Evolutionary conservation across 192 early-diverging fungal genomes (phyloP), one percentile per base, ranked within the genome.

Genomic region (Haplosporangium gracile): DNA sequence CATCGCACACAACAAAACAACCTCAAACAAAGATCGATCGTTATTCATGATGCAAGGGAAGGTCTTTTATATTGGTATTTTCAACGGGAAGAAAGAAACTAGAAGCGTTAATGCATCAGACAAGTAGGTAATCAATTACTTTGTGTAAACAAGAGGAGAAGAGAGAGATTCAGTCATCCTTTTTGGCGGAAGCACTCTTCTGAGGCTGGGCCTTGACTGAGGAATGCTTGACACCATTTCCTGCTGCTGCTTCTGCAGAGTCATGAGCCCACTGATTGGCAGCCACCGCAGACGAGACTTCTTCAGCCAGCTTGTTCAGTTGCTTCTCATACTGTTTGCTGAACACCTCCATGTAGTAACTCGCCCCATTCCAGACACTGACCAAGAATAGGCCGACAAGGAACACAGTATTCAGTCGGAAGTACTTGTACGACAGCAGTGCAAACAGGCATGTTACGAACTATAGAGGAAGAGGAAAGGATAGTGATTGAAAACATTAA

Each of bases 321-420:
- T 86, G 84, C 47, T 73, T 73, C 68, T 86, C 84, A 60, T 95
- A 95, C 49, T 91, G 85, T 63, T 89, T 88, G 53, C 89, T 90
- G 78, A 95, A 95, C 0, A 95, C 93, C 49, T 95, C 94, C 84
- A 95, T 93, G 86, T 95, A 95, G 60, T 93, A 95, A 55, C 88
- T 88, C 5, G 93, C 93, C 5, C 94, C 94, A 68, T 95, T 95
- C 89, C 90, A 94, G 13, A 93, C 92, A 73, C 92, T 92, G 42
- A 90, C 88, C 39, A 82, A 85, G 74, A 94, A 89, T 80, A 92
- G 85, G 15, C 80, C 45, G 9, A 93, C 85, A 22, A 95, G 76
- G 42, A 92, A 92, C 0, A 70, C 74, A 13, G 93, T 92, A 68
- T 95, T 90, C 26, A 92, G 70, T 78, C 82, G 90, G 80, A 92